Conservation (phyloP, 2,329 filamentous ascomycete species). For the Phoma sp. region DNA sequence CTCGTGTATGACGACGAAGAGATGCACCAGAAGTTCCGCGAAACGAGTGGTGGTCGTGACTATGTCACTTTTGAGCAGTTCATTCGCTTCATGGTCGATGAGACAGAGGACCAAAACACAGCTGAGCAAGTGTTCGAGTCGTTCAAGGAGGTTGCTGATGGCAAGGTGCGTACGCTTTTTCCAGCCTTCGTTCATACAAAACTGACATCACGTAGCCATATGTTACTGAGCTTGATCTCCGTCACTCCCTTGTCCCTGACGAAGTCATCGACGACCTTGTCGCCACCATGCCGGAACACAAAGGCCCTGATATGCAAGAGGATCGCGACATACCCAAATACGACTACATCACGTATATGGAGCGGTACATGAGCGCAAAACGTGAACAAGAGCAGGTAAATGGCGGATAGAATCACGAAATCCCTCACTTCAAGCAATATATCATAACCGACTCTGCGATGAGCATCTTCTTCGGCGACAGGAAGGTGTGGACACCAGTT, state of each 20-base stretch:
- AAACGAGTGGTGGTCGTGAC: constrained; percentile 79
- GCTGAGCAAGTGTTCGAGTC: constrained; percentile 98
- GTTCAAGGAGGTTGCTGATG: constrained; percentile 96
- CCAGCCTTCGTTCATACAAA: neutral
- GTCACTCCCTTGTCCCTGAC: constrained; percentile 93
- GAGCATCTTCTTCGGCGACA: neutral
- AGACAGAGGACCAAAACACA: constrained; percentile 98
- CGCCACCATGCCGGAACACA: constrained; percentile 83
- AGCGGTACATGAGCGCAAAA: constrained; percentile 62
- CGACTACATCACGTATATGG: constrained; percentile 98
- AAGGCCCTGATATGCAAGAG: constrained; percentile 82
- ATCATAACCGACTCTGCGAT: neutral
- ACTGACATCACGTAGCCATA: constrained; percentile 67
- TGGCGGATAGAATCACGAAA: constrained; percentile 27
- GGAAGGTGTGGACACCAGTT: constrained; percentile 8
- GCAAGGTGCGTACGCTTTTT: constrained; percentile 67
- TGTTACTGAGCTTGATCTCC: constrained; percentile 95
- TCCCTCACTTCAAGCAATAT: constrained; percentile 13
- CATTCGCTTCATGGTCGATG: constrained; percentile 98
- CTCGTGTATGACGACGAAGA: constrained; percentile 96
- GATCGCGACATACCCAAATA: constrained; percentile 87
- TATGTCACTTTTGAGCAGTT: constrained; percentile 98
- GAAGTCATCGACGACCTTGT: constrained; percentile 94
- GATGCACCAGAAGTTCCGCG: constrained; percentile 94
- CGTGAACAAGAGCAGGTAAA: constrained; percentile 28